Conservation (phyloP, 345 rosid species). For the Hibiscus syriacus region DNA sequence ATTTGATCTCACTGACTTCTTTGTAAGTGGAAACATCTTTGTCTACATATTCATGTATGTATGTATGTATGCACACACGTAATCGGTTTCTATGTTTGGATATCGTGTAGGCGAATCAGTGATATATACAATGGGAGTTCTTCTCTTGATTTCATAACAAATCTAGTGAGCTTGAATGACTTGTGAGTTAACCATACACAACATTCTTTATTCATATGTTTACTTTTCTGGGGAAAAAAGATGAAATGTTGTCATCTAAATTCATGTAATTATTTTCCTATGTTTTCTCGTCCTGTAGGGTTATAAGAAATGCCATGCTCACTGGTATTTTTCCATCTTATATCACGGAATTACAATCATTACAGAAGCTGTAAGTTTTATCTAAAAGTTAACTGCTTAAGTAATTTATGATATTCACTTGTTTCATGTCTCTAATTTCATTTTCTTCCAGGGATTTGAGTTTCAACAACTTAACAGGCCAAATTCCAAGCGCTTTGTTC, state of each 20-base stretch:
- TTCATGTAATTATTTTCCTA: not conserved
- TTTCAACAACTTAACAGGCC: not conserved
- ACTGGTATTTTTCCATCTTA: conserved; percentile 7
- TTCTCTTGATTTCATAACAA: conserved; percentile 30
- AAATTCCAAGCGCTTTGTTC: conserved; percentile 19
- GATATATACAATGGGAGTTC: conserved; percentile 32
- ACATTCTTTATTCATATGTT: not conserved
- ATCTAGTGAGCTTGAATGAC: conserved; percentile 22
- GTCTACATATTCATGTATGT: not conserved
- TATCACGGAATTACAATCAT: not conserved
- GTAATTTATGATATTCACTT: not conserved
- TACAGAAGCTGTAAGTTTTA: conserved; percentile 24
- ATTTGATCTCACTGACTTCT: conserved; percentile 14
- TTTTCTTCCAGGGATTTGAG: not conserved
- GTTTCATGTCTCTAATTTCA: not conserved
- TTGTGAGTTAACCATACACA: conserved; percentile 25
- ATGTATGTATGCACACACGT: not conserved
- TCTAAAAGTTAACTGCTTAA: not conserved
- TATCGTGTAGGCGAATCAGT: conserved; percentile 25
- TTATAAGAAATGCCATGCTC: conserved; percentile 26
- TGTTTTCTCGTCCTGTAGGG: not conserved
- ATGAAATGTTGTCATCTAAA: not conserved
- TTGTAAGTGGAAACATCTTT: conserved; percentile 26
- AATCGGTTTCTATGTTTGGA: not conserved
- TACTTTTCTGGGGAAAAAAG: not conserved